These are phyloP conservation scores for Penicillium sp. DNA, from an alignment of 2,329 filamentous ascomycete genomes.

Conservation along the genomic window DNA sequence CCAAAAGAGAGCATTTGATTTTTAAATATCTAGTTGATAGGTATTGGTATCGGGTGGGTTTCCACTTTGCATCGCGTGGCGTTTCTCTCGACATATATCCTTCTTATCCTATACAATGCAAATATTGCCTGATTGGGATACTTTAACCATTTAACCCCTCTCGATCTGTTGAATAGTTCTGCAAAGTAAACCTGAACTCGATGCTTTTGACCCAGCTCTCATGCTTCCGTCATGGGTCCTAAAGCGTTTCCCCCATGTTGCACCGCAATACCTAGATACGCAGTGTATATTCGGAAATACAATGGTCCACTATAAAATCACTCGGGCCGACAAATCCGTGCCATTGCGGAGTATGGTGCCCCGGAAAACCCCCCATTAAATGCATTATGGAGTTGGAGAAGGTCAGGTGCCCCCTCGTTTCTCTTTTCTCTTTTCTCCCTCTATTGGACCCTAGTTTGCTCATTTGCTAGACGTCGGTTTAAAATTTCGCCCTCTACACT, in stretches of 20 bases:
- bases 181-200: neutral
- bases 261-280: neutral
- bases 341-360: neutral
- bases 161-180: neutral
- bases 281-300: neutral
- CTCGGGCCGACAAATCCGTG: neutral
- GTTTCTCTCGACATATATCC: conserved; percentile 15
- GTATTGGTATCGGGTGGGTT: conserved; percentile 3
- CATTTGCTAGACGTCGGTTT: neutral
- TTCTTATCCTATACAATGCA: conserved; percentile 6
- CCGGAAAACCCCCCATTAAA: neutral
- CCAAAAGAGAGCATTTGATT: conserved; percentile 7
- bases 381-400: neutral
- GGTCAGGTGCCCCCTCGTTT: neutral
- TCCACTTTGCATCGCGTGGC: conserved; percentile 21
- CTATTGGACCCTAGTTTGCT: neutral
- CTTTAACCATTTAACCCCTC: neutral
- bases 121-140: conserved; percentile 1
- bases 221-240: neutral
- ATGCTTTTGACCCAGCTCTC: neutral
- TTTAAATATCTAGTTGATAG: neutral
- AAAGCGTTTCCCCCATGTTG: neutral
- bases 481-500: neutral
- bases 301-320: neutral
- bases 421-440: neutral